Base-by-base conservation (phyloP, 345 rosid species). In the Adansonia digitata region DNA sequence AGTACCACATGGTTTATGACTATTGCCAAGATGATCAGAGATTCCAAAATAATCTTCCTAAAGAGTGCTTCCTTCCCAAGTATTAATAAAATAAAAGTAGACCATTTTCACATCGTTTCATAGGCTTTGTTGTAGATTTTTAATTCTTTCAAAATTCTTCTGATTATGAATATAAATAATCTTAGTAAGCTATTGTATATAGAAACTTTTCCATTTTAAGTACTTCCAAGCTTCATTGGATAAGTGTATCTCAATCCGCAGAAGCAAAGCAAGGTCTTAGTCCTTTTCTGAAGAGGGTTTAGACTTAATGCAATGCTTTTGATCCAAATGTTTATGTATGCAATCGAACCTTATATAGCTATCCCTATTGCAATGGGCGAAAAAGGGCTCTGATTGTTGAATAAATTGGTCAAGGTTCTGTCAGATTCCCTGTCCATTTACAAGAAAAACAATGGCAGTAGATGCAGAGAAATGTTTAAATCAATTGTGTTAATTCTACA, bases 61-160 rank as follows among this genome's bases (percentile, higher is more conserved):
- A 51, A 68, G 98, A 93, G 79, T 91, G 97, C 78, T 87, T 86
- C 57, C 93, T 91, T 63, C 88, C 97, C 29, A 93, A 85, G 64
- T 91, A 87, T 67, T 89, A 74, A 68, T 51, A 51, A n/a, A n/a
- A n/a, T n/a, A n/a, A n/a, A n/a, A n/a, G n/a, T n/a, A n/a, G n/a
- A n/a, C n/a, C n/a, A n/a, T n/a, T n/a, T n/a, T n/a, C n/a, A n/a
- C n/a, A n/a, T n/a, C n/a, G n/a, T n/a, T n/a, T n/a, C n/a, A n/a
- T n/a, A n/a, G n/a, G n/a, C n/a, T 56, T 56, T 52, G 27, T 57
- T 8, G 31, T 27, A 0, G 26, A 5, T 57, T 13, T 26, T 57
- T 14, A n/a, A n/a, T n/a, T n/a, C 17, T 26, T 27, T 13, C 5
- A 13, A 57, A 57, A 57, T 27, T 57, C 37, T 13, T 27, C 18